Evolutionary conservation across 352 stramenopile genomes (phyloP), one percentile per base, ranked within the genome.

Genomic region (Globisporangium viniferum): DNA sequence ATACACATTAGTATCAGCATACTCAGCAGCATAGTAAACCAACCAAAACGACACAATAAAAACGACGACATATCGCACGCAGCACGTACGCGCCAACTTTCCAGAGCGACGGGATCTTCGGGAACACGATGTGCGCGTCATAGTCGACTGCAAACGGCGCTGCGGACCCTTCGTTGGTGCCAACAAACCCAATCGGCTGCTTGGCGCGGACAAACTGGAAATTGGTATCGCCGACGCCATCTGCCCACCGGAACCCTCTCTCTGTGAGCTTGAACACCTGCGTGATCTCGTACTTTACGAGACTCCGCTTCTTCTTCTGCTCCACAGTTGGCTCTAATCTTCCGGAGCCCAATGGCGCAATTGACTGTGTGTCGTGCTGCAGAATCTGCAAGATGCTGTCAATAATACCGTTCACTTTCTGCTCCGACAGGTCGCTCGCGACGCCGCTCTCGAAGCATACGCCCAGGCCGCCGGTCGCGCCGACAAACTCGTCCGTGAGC

Each of bases 401-500:
- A 5, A 68, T 71, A 35, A 90, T 81, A 4, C 66, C 67, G 20
- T 80, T 68, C 29, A 90, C 74, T 61, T 85, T 92, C 7, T 53
- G 44, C 12, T 68, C 48, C 6, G 79, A 89, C 9, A 88, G 60
- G 64, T 92, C 84, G 39, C 70, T 84, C 27, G 82, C 80, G 10
- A 90, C 20, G 0, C 86, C 83, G 63, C 82, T 91, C 67, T 94
- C 86, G 31, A 80, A 91, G 73, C 84, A 92, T 29, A 91, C 59
- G 6, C 81, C 84, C 35, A 89, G 67, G n/a, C 84, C 82, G 53
- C 86, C 86, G 54, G 83, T 59, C 6, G 71, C 72, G 35, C 80
- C 78, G 14, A 90, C 84, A 62, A 82, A 94, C 65, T 94, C 86
- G 62, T 94, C 86, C 41, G 84, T 91, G 44, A 91, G 73, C 54